These are phyloP conservation scores for Sphaerulina vaccinii DNA, from an alignment of 2,329 filamentous ascomycete genomes.

Conservation along the genomic window DNA sequence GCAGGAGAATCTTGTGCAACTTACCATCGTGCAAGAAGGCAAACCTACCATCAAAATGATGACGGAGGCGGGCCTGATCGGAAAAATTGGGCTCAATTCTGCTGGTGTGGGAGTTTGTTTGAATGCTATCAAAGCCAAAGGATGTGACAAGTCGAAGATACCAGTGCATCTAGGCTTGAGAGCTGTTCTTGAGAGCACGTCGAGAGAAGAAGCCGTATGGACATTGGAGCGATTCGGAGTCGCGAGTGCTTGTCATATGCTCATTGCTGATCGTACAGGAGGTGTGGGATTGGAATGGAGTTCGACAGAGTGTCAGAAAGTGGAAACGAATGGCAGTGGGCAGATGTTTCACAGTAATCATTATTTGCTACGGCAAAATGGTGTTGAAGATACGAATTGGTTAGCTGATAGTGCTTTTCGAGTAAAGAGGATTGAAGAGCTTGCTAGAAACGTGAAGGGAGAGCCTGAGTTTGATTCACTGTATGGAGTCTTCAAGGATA, in stretches of 20 bases:
- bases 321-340: slow-evolving; percentile 36
- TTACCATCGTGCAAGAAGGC: slow-evolving; percentile 45
- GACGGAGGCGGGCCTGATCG: slow-evolving; percentile 61
- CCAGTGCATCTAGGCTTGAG: slow-evolving; percentile 62
- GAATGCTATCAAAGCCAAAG: slow-evolving; percentile 61
- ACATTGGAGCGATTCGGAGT: slow-evolving; percentile 50
- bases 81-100: slow-evolving; percentile 66
- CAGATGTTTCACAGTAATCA: slow-evolving; percentile 48
- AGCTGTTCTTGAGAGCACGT: slow-evolving; percentile 53
- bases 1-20: slow-evolving; percentile 50
- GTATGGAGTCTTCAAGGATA: slow-evolving; percentile 41
- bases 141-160: slow-evolving; percentile 52
- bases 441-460: slow-evolving; percentile 24
- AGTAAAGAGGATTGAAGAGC: slow-evolving; percentile 40
- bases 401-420: slow-evolving; percentile 43
- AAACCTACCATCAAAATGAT: slow-evolving; percentile 55
- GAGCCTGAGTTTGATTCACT: slow-evolving; percentile 17
- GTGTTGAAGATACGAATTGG: slow-evolving; percentile 44
- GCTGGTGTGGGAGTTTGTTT: slow-evolving; percentile 58
- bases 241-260: slow-evolving; percentile 55
- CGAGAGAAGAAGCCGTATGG: slow-evolving; percentile 48
- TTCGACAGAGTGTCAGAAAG: slow-evolving; percentile 35
- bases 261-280: slow-evolving; percentile 50
- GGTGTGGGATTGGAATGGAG: slow-evolving; percentile 53
- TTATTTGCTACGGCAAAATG: slow-evolving; percentile 40